Base-by-base conservation (phyloP, 495 filamentous ascomycete genomes). In the Mycothermus thermophilus region DNA sequence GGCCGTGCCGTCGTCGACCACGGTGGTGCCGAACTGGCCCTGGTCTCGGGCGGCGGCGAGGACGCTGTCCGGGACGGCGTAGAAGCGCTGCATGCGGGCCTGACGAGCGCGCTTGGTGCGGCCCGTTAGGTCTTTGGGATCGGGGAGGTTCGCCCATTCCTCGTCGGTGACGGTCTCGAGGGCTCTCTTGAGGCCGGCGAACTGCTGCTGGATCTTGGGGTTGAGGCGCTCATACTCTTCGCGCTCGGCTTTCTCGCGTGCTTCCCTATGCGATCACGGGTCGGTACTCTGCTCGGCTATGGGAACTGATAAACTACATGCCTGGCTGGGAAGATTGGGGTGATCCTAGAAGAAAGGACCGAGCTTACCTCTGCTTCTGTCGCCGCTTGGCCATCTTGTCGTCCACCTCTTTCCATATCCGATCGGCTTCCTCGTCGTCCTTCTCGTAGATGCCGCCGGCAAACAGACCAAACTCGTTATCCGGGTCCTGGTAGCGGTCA, bases 131-230 rank as follows among this genome's bases (percentile, higher is more conserved):
- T 99, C 90, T 37, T 90, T 90, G 24, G 93, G 86, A 45, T 99
- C 90, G 6, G 90, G 90, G 19, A 99, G 66, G 41, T 77, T 87
- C 27, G 86, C 86, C 90, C 90, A 99, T 41, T 95, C 87, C 34
- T 96, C 88, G 60, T 95, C 90, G 36, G 80, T 83, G 32, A 99
- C 77, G 11, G 76, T 79, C 22, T 79, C 80, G 16, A 99, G 68
- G 2, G 80, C 83, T 48, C 92, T 69, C 58, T 96, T 99, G 29
- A 95, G 65, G 45, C 94, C 92, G 53, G 86, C 86, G 52, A 99
- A 99, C 54, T 96, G 90, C 47, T 95, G 86, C 59, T 93, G 85
- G 34, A 99, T 96, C 58, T 96, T 99, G 4, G 90, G 90, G 53
- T 96, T 96, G 52, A 94, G 82, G 28, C 76, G 74, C 58, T 99